A percentile compares a stretch with the other conserved stretches of the same genome.
Conservation (phyloP, 2,329 filamentous ascomycete genomes). For the Sarocladium brachiariae region DNA sequence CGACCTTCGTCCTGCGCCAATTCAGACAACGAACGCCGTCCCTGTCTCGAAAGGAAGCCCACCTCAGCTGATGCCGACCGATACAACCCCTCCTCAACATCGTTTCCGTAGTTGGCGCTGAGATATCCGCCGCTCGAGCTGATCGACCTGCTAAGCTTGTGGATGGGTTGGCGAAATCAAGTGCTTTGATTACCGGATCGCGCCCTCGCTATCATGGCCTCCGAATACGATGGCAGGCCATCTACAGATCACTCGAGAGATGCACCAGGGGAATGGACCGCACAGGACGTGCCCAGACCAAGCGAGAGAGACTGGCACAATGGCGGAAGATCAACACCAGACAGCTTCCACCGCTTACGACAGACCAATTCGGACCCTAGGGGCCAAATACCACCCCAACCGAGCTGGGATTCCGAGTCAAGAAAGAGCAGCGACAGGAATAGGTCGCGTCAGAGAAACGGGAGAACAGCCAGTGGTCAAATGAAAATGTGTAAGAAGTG, state of each 20-base stretch:
- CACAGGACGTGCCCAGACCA: conserved; percentile 24
- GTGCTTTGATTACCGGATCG: conserved; percentile 16
- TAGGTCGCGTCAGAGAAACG: conserved; percentile 46
- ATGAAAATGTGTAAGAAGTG: conserved; percentile 78
- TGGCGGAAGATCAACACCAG: conserved; percentile 28
- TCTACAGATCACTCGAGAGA: conserved; percentile 29
- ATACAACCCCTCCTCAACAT: conserved; percentile 23
- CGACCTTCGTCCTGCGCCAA: not conserved
- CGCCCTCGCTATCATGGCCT: conserved; percentile 31
- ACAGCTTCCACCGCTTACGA: conserved; percentile 26
- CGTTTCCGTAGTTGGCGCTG: conserved; percentile 25
- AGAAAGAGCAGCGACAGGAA: conserved; percentile 52
- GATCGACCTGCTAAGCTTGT: conserved; percentile 15
- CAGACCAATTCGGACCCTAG: conserved; percentile 28
- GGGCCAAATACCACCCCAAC: conserved; percentile 18
- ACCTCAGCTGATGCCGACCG: conserved; percentile 30
- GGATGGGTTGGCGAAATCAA: conserved; percentile 18
- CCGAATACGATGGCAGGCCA: conserved; percentile 38
- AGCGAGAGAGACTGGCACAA: conserved; percentile 31
- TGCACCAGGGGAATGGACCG: conserved; percentile 18
- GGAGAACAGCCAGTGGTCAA: conserved; percentile 42
- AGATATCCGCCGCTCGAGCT: conserved; percentile 16
- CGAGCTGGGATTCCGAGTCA: conserved; percentile 35
- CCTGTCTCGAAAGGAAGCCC: conserved; percentile 7
- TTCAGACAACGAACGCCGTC: not conserved